These are phyloP conservation scores for Breynia disticha DNA, from an alignment of 441 rosid species.

Conservation along the genomic window DNA sequence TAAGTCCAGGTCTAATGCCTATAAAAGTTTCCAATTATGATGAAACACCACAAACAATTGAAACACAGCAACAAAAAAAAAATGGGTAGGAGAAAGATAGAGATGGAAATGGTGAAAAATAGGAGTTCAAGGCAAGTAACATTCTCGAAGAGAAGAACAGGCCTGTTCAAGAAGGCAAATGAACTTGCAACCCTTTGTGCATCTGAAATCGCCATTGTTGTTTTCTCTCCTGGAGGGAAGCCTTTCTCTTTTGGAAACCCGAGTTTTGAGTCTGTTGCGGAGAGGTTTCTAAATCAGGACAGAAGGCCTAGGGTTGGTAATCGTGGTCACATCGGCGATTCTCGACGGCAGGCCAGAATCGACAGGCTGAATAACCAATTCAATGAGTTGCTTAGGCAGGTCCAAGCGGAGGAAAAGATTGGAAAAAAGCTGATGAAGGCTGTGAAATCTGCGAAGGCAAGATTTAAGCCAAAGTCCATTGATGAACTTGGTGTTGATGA, in stretches of 20 bases:
- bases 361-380: slow-evolving; percentile 9
- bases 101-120: slow-evolving; percentile 30
- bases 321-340: not conserved
- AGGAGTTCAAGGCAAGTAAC: slow-evolving; percentile 36
- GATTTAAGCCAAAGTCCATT: not conserved
- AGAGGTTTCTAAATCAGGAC: slow-evolving; percentile 21
- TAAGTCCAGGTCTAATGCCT: not conserved
- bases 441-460: not conserved
- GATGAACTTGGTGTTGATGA: slow-evolving; percentile 4
- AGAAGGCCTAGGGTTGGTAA: not conserved
- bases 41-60: too few relatives aligned
- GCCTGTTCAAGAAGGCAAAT: slow-evolving; percentile 41
- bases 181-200: slow-evolving; percentile 41
- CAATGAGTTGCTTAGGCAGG: slow-evolving; percentile 3
- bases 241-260: slow-evolving; percentile 41
- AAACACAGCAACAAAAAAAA: not conserved
- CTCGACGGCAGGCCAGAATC: not conserved
- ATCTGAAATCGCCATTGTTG: slow-evolving; percentile 26
- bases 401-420: slow-evolving; percentile 8
- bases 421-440: slow-evolving; percentile 1
- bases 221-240: slow-evolving; percentile 34
- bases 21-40: too few relatives aligned
- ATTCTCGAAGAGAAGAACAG: slow-evolving; percentile 40
- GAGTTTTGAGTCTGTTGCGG: slow-evolving; percentile 16
- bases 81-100: slow-evolving; percentile 36